Percentiles rank a stretch among this genome's conserved stretches.
phyloP scores from a whole-genome alignment of 2,329 filamentous ascomycete species.

The Ophiosphaerella herpotricha region DNA sequence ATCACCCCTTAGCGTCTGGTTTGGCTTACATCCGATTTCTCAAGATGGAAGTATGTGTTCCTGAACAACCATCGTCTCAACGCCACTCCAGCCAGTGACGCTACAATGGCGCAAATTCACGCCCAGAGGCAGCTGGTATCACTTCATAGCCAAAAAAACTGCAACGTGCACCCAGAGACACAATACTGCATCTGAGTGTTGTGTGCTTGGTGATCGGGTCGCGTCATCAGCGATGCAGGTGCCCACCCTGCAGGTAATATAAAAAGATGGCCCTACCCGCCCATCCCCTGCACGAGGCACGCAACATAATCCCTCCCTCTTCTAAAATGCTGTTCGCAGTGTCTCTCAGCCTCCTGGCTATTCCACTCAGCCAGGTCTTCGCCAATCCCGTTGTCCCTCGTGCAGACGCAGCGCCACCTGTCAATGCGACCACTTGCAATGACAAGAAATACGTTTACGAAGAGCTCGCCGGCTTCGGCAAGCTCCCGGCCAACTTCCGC shows the following conservation, averaged over 20 bases:
- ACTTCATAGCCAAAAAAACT: constrained; percentile 18
- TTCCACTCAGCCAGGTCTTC: constrained; percentile 17
- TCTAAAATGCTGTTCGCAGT: constrained; percentile 25
- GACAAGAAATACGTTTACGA: constrained; percentile 68
- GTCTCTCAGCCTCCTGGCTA: constrained; percentile 20
- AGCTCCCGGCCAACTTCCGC: constrained; percentile 59
- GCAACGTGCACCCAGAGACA: constrained; percentile 15
- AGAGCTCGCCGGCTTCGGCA: constrained; percentile 69
- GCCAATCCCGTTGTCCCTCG: constrained; percentile 20
- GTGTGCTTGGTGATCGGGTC: constrained; percentile 8
- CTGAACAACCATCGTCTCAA: constrained; percentile 6
- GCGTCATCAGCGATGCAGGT: constrained; percentile 10
- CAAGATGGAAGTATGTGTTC: constrained; percentile 13
- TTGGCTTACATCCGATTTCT: constrained; percentile 3
- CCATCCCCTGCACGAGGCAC: constrained; percentile 11
- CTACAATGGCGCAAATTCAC: constrained; percentile 6
- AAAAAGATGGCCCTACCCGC: constrained; percentile 1
- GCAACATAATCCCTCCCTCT: constrained; percentile 12
- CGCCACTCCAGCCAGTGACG: constrained; percentile 6
- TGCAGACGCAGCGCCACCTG: constrained; percentile 8
- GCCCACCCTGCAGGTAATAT: constrained; percentile 14
- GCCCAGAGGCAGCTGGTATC: not conserved
- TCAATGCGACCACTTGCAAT: constrained; percentile 57
- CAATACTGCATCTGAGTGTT: not conserved
- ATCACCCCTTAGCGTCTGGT: not conserved